These are phyloP conservation scores for Alternaria rosae DNA, from an alignment of 2,329 filamentous ascomycete species.

Conservation along the genomic window DNA sequence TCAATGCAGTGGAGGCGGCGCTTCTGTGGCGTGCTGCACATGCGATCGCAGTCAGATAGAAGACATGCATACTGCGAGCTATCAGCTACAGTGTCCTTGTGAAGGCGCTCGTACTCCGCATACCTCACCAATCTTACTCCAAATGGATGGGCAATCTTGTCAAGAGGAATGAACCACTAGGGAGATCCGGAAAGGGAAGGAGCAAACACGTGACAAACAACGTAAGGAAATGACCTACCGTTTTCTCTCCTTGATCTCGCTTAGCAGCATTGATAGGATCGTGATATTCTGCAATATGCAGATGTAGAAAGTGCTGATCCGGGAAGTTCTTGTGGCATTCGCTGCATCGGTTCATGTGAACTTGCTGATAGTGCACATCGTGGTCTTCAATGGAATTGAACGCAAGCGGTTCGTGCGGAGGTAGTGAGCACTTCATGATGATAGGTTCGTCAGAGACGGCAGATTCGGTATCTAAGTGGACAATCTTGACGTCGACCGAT, in stretches of 20 bases:
- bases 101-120: constrained; percentile 12
- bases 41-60: constrained; percentile 83
- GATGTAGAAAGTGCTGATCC: constrained; percentile 75
- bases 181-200: background rate
- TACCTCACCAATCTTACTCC: background rate
- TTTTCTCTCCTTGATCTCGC: constrained; percentile 84
- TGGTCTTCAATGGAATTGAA: constrained; percentile 83
- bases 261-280: constrained; percentile 77
- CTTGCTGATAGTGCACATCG: constrained; percentile 82
- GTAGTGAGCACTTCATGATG: constrained; percentile 80
- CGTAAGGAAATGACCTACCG: constrained; percentile 62
- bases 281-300: constrained; percentile 93
- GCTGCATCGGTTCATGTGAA: constrained; percentile 83
- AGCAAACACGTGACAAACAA: background rate
- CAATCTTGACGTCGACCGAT: constrained; percentile 51
- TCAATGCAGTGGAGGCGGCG: constrained; percentile 88
- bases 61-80: constrained; percentile 79
- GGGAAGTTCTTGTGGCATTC: constrained; percentile 90
- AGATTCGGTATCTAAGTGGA: constrained; percentile 62
- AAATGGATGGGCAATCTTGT: background rate
- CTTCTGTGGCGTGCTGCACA: constrained; percentile 84
- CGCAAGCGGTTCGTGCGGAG: constrained; percentile 75
- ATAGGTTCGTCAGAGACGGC: constrained; percentile 39
- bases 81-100: constrained; percentile 17
- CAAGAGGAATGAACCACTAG: background rate